Percentiles rank a stretch among this genome's conserved stretches.
Evolutionary conservation across 768 basidiomycete genomes (phyloP).

Genomic region (Termitomyces sp.): DNA sequence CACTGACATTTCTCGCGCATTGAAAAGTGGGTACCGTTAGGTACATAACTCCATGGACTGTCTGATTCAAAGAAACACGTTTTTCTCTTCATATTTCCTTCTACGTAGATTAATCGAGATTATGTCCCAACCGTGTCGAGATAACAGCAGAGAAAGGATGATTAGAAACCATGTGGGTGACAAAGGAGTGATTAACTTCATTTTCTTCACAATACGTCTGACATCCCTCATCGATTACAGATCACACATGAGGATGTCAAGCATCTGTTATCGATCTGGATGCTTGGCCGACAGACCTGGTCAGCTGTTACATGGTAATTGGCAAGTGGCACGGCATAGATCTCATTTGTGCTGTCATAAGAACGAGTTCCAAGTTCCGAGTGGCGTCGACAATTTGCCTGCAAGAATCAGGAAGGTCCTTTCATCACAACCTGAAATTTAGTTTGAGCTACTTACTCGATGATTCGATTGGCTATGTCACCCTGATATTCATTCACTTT

Average conservation of each 20-base stretch:
- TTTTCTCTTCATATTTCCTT: neutral
- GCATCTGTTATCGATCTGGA: neutral
- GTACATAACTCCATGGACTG: neutral
- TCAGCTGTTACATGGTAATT: neutral
- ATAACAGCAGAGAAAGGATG: too few species aligned
- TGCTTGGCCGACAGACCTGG: neutral
- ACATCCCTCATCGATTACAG: neutral
- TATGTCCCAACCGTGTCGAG: neutral
- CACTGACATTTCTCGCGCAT: neutral
- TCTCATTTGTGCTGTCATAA: neutral
- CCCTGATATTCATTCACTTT: neutral
- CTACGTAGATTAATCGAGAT: neutral
- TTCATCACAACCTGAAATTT: too few species aligned
- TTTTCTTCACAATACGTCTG: neutral
- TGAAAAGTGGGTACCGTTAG: neutral
- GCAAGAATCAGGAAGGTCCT: neutral
- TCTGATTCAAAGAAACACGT: neutral
- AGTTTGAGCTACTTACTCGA: neutral
- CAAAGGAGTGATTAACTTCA: too few species aligned
- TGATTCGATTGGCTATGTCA: neutral
- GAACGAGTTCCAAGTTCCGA: neutral
- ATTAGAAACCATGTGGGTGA: neutral
- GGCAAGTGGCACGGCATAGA: neutral
- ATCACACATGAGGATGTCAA: neutral
- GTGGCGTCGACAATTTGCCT: neutral